Evolutionary conservation across 2,329 filamentous ascomycete species (phyloP), one percentile per base, ranked within the genome.

Genomic region (Shiraia bambusicola): DNA sequence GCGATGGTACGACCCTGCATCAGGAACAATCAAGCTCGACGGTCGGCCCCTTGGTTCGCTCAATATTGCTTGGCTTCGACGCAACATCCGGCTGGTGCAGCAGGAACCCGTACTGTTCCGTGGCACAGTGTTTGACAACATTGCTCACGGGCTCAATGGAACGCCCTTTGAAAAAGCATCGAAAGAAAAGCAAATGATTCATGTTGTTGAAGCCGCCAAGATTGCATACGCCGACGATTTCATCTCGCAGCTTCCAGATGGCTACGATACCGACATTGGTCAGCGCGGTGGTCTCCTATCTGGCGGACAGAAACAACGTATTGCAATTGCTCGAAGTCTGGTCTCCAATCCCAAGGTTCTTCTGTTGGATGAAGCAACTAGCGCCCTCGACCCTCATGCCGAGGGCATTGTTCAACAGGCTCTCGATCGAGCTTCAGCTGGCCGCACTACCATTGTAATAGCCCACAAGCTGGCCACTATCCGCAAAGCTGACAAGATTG

Each of bases 211-310:
- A 31, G 92, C 92, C 10, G 88, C 92, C 6, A 87, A 82, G 67
- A 93, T 87, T 78, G 87, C 91, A n/a, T 95, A 96, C 57, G 92
- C 92, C 1, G 90, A 96, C 63, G 90, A 95, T 51, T 97, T 97
- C 63, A 84, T 98, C 52, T 79, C 75, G 3, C 71, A 77, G 9
- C 78, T 97, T 1, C 90, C 92, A 0, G 86, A 96, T 56, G 87
- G 87, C 1, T 97, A 96, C 59, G 81, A 95, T 53, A 97, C 92
- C 0, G 83, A 94, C 49, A 91, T 97, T 13, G 93, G 92, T 40
- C 89, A 96, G 68, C 84, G 91, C 48, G 92, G 92, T 7, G 94
- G 95, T 63, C 73, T 95, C 36, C 77, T 97, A 7, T 94, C 88
- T 39, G 93, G 92, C 65, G 93, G 92, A 19, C 93, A 97, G 71